A percentile compares a stretch with the other conserved stretches of the same genome.
phyloP scores from a whole-genome alignment of 495 filamentous ascomycete species.

The Penicillium simplicissimum region DNA sequence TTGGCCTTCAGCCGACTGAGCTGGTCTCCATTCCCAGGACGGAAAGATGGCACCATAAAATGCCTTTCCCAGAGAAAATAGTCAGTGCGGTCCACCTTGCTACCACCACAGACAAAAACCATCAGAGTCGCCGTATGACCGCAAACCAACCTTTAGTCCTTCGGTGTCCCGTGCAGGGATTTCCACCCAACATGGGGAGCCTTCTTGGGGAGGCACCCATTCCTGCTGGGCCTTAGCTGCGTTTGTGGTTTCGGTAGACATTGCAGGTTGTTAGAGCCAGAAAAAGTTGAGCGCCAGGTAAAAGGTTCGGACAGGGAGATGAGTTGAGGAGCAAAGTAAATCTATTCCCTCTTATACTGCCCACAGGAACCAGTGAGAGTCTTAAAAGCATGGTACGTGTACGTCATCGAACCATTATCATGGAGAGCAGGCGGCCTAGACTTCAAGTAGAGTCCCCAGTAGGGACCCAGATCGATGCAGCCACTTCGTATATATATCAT shows the following conservation, averaged over 20 bases:
- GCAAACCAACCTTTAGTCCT: not conserved
- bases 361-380: not conserved
- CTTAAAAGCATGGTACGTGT: not conserved
- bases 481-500: slow-evolving; percentile 4
- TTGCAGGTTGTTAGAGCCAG: slow-evolving; percentile 1
- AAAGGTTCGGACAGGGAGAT: slow-evolving; percentile 3
- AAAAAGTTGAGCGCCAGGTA: not conserved
- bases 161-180: slow-evolving; percentile 1
- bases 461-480: slow-evolving; percentile 1
- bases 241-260: slow-evolving; percentile 2
- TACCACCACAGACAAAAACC: slow-evolving; percentile 1
- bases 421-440: not conserved
- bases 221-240: slow-evolving; percentile 1
- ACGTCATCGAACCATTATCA: slow-evolving; percentile 1
- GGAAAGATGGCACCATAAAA: slow-evolving; percentile 2
- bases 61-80: not conserved
- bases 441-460: not conserved
- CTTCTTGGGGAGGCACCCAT: slow-evolving; percentile 1
- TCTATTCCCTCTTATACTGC: not conserved
- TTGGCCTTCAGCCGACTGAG: not conserved
- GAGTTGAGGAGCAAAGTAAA: slow-evolving; percentile 1
- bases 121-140: slow-evolving; percentile 1
- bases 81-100: not conserved
- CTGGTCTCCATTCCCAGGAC: slow-evolving; percentile 3
- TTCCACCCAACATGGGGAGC: slow-evolving; percentile 2